phyloP scores from a whole-genome alignment of 2,329 filamentous ascomycete genomes.

The Curvularia hawaiiensis region DNA sequence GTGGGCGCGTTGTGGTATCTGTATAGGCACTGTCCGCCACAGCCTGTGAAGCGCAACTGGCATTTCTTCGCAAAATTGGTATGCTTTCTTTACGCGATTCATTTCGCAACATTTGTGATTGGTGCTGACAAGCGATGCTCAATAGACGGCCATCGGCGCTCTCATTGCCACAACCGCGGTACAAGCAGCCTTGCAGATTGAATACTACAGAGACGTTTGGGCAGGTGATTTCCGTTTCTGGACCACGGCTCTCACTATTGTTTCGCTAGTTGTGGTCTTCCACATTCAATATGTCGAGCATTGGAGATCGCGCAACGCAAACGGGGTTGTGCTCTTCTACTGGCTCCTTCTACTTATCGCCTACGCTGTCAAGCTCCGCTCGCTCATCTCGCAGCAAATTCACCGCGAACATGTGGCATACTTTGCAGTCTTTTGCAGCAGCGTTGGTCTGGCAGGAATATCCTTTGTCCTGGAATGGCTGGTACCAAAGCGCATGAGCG shows the following conservation, averaged over 20 bases:
- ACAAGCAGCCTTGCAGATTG: constrained; percentile 78
- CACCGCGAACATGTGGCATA: constrained; percentile 71
- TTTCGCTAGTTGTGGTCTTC: constrained; percentile 76
- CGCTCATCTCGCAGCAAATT: constrained; percentile 77
- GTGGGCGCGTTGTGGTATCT: constrained; percentile 81
- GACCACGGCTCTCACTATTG: constrained; percentile 73
- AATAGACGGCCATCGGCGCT: constrained; percentile 66
- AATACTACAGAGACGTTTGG: constrained; percentile 72
- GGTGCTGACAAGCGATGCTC: constrained; percentile 17
- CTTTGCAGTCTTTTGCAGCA: constrained; percentile 76
- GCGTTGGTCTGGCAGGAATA: constrained; percentile 69
- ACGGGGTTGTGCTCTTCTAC: constrained; percentile 88
- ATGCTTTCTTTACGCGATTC: constrained; percentile 18
- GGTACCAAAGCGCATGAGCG: constrained; percentile 76
- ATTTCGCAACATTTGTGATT: background rate
- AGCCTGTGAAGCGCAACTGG: constrained; percentile 78
- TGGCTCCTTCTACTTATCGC: constrained; percentile 86
- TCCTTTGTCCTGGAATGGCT: constrained; percentile 86
- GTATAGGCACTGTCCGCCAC: constrained; percentile 68
- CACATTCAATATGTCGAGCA: constrained; percentile 86
- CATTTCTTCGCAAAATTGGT: constrained; percentile 95
- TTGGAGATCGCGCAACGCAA: constrained; percentile 79
- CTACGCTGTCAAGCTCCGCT: constrained; percentile 82
- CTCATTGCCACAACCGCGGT: constrained; percentile 71
- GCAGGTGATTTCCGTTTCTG: constrained; percentile 84